Conservation (phyloP, 768 basidiomycete species). For the Amanita exitialis region DNA sequence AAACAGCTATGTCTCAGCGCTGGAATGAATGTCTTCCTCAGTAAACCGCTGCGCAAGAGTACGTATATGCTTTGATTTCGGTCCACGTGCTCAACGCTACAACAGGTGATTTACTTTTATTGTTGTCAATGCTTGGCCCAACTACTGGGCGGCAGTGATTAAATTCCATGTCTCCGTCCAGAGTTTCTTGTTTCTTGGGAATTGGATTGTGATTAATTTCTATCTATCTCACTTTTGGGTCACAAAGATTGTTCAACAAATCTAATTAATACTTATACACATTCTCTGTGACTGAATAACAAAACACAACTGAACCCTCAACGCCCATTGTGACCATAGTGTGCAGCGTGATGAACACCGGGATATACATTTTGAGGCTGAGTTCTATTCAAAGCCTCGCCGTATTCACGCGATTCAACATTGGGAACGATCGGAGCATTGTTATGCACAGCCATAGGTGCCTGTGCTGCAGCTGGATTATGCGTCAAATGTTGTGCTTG, state of each 20-base stretch:
- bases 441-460: slow-evolving; percentile 2
- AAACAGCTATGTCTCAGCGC: slow-evolving; percentile 69
- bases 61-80: slow-evolving; percentile 7
- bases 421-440: slow-evolving; percentile 4
- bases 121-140: slow-evolving; percentile 45
- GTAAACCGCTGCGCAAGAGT: slow-evolving; percentile 62
- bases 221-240: not conserved
- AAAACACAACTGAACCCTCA: slow-evolving; percentile 2
- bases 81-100: not conserved
- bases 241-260: not conserved
- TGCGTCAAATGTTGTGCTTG: slow-evolving; percentile 5
- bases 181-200: not conserved
- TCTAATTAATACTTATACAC: not conserved
- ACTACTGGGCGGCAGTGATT: too few species aligned
- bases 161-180: too few species aligned
- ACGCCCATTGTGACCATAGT: slow-evolving; percentile 16
- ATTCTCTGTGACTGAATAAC: not conserved
- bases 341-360: slow-evolving; percentile 16
- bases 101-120: slow-evolving; percentile 40
- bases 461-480: slow-evolving; percentile 1
- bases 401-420: slow-evolving; percentile 4
- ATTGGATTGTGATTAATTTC: not conserved
- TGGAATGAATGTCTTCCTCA: slow-evolving; percentile 71
- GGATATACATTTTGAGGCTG: slow-evolving; percentile 12
- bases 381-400: not conserved